A percentile compares a stretch with the other conserved stretches of the same genome.
Evolutionary conservation across 129 eudicot genomes (phyloP).

Genomic region (Rutidosis leptorrhynchoides): DNA sequence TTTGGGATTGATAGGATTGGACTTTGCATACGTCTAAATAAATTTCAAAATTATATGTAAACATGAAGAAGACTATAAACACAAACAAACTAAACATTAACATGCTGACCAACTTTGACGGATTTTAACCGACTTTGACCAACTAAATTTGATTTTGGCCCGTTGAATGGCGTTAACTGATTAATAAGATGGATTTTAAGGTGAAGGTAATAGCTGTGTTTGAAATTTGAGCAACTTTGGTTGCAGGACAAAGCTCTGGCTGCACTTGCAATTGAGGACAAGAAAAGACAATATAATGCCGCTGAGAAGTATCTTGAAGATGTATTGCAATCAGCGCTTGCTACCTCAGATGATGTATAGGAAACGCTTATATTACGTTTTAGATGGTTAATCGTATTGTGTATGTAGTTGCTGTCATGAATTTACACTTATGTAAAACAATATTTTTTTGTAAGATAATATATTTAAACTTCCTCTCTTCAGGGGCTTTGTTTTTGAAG

Average conservation of each 20-base stretch:
- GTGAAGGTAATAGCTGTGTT: not conserved
- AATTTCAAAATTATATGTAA: no score
- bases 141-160: no score
- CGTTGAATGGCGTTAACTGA: no score
- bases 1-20: no score
- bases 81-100: no score
- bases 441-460: not conserved
- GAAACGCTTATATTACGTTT: not conserved
- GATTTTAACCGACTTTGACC: no score
- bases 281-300: constrained; percentile 86
- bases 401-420: not conserved
- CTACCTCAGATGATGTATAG: constrained; percentile 42
- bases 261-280: constrained; percentile 90
- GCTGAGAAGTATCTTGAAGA: constrained; percentile 96
- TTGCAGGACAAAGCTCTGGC: constrained; percentile 95
- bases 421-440: not conserved
- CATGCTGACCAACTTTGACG: no score
- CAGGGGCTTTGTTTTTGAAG: constrained; percentile 1
- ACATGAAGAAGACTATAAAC: no score
- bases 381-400: constrained; percentile 1
- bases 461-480: constrained; percentile 2
- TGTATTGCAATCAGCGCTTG: constrained; percentile 90
- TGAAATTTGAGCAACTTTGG: constrained; percentile 9
- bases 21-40: no score
- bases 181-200: not conserved